phyloP scores from a whole-genome alignment of 2,329 filamentous ascomycete species.

The Botrytis galanthina region DNA sequence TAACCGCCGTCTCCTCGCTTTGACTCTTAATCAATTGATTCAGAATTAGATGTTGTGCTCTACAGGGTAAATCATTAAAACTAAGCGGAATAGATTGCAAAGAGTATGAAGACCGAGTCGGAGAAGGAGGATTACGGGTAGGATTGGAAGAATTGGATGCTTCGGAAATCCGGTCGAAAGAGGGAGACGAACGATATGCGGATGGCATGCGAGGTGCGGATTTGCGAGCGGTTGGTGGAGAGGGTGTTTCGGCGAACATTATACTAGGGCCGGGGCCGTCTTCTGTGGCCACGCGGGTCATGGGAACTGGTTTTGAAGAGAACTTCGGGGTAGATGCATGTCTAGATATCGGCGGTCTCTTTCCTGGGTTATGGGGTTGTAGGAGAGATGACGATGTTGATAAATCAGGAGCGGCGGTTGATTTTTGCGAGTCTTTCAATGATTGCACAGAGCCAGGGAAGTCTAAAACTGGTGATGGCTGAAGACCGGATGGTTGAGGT shows the following conservation, averaged over 20 bases:
- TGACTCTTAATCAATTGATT: slow-evolving; percentile 36
- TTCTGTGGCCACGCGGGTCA: slow-evolving; percentile 52
- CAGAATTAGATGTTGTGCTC: slow-evolving; percentile 36
- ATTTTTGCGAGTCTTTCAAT: slow-evolving; percentile 68
- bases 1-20: slow-evolving; percentile 38
- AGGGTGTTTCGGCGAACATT: slow-evolving; percentile 50
- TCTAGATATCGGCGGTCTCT: slow-evolving; percentile 41
- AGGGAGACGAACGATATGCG: slow-evolving; percentile 29
- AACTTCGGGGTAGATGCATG: slow-evolving; percentile 39
- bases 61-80: slow-evolving; percentile 27
- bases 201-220: slow-evolving; percentile 32
- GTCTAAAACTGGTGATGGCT: slow-evolving; percentile 25
- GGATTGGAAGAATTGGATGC: slow-evolving; percentile 42
- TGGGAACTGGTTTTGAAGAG: slow-evolving; percentile 29
- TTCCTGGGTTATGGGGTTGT: slow-evolving; percentile 57
- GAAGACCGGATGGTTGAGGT: slow-evolving; percentile 17
- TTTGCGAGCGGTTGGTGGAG: slow-evolving; percentile 28
- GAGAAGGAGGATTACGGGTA: slow-evolving; percentile 33
- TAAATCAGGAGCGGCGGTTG: slow-evolving; percentile 61
- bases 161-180: slow-evolving; percentile 50
- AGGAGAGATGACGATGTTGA: not conserved
- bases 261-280: slow-evolving; percentile 68
- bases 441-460: slow-evolving; percentile 35
- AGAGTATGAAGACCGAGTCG: slow-evolving; percentile 31
- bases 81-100: slow-evolving; percentile 34